Percentiles rank a stretch among this genome's conserved stretches.
Conservation (phyloP, 768 basidiomycete genomes). For the Amanita exitialis region DNA sequence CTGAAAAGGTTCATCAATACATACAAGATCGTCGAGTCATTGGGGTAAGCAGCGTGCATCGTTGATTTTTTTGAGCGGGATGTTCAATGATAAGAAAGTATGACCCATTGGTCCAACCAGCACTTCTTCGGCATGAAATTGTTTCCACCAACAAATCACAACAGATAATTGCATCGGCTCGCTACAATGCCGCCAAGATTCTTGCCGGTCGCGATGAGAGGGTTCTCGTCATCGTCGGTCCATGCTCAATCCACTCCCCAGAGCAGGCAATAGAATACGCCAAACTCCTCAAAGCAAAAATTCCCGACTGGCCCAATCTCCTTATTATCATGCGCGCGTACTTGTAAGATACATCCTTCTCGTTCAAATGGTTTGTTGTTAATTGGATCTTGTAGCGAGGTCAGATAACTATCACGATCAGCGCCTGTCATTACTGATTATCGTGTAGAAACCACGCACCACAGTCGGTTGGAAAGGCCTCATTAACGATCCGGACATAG, state of each 20-base stretch:
- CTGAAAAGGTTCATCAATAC: slow-evolving; percentile 54
- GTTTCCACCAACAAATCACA: slow-evolving; percentile 54
- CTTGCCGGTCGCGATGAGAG: slow-evolving; percentile 80
- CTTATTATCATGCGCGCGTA: slow-evolving; percentile 95
- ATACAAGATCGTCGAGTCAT: slow-evolving; percentile 77
- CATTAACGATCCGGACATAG: slow-evolving; percentile 91
- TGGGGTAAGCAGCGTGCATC: slow-evolving; percentile 39
- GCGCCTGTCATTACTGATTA: neutral
- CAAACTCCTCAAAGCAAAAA: slow-evolving; percentile 55
- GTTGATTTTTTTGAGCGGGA: neutral
- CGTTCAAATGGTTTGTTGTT: slow-evolving; percentile 4
- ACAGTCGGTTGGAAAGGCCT: slow-evolving; percentile 98
- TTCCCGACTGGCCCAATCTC: slow-evolving; percentile 62
- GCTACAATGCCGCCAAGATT: slow-evolving; percentile 70
- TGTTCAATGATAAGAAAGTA: slow-evolving; percentile 41
- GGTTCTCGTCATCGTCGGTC: slow-evolving; percentile 86
- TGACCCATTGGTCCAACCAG: slow-evolving; percentile 93
- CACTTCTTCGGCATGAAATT: slow-evolving; percentile 82
- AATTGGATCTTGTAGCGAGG: slow-evolving; percentile 20
- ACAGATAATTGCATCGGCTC: slow-evolving; percentile 69
- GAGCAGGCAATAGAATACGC: slow-evolving; percentile 83
- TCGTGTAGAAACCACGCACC: slow-evolving; percentile 82
- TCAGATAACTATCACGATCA: neutral
- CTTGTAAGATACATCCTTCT: slow-evolving; percentile 49
- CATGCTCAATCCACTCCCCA: slow-evolving; percentile 89